These are phyloP conservation scores for Boletus rubescentipes DNA, from an alignment of 768 basidiomycete species.

Conservation along the genomic window DNA sequence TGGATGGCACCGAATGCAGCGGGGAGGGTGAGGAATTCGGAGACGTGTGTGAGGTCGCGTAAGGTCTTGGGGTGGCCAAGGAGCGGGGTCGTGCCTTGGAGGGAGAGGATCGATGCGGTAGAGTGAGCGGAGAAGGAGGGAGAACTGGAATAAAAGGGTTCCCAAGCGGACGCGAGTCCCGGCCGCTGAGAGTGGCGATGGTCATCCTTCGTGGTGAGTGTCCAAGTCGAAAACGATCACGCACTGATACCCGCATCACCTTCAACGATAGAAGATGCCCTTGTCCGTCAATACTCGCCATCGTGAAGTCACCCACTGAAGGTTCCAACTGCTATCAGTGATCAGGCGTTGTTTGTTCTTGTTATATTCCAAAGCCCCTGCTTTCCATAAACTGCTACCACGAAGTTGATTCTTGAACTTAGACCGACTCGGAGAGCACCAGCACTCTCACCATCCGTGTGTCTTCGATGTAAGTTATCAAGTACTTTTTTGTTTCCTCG, in stretches of 20 bases:
- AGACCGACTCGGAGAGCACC: no score
- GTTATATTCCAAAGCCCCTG: constrained; percentile 22
- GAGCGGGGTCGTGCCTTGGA: constrained; percentile 70
- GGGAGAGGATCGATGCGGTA: constrained; percentile 70
- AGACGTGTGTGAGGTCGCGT: constrained; percentile 75
- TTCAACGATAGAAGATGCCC: constrained; percentile 74
- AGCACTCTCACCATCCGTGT: no score
- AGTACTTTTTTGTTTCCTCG: no score
- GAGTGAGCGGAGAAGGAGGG: constrained; percentile 81
- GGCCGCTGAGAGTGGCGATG: constrained; percentile 53
- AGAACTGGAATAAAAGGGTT: constrained; percentile 84
- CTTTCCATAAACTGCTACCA: no score
- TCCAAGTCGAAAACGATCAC: constrained; percentile 31
- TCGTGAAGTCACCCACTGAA: no score
- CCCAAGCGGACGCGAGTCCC: constrained; percentile 72
- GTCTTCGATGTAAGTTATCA: no score
- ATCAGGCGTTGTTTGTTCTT: constrained; percentile 23
- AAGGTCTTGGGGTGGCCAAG: constrained; percentile 80
- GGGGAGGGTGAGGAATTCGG: constrained; percentile 78
- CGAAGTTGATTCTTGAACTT: no score
- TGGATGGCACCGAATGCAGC: constrained; percentile 84
- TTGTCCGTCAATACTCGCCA: constrained; percentile 47
- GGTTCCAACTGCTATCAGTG: not conserved
- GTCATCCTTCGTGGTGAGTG: constrained; percentile 3
- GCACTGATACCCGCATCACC: constrained; percentile 85